These are phyloP conservation scores for Sicyos baderoa DNA, from an alignment of 306 rosid species.

Conservation along the genomic window DNA sequence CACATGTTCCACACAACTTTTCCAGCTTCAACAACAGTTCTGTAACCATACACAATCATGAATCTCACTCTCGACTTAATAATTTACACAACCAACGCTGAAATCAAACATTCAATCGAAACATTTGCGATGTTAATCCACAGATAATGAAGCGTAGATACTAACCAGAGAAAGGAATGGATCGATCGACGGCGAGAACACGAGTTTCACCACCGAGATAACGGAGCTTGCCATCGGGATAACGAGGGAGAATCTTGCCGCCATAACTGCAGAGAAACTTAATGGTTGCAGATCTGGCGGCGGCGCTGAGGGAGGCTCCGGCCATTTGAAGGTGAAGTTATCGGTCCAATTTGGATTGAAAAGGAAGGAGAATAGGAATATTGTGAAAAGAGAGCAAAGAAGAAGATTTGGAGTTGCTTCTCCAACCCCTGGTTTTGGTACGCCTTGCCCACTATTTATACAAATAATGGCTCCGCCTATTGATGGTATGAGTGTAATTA, in stretches of 20 bases:
- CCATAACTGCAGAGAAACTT: conserved; percentile 89
- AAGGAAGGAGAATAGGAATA: not conserved
- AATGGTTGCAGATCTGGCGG: conserved; percentile 32
- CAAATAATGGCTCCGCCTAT: not conserved
- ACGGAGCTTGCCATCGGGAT: conserved; percentile 91
- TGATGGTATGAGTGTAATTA: conserved; percentile 16
- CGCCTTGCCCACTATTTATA: conserved; percentile 23
- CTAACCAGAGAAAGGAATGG: conserved; percentile 72
- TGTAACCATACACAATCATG: conserved; percentile 31
- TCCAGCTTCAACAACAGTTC: conserved; percentile 62
- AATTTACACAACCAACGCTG: not conserved
- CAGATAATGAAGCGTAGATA: not conserved
- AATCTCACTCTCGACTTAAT: conserved; percentile 22
- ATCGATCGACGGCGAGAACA: conserved; percentile 64
- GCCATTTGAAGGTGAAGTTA: conserved; percentile 30
- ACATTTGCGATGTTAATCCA: not conserved
- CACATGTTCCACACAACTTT: conserved; percentile 56
- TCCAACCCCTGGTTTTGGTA: conserved; percentile 19
- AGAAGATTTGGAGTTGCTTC: conserved; percentile 24
- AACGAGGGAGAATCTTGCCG: conserved; percentile 87
- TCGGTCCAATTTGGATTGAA: not conserved
- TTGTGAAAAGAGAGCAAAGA: conserved; percentile 8
- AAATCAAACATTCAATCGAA: not conserved
- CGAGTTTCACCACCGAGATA: conserved; percentile 88
- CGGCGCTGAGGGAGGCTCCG: conserved; percentile 27